Evolutionary conservation across 139 green algal genomes (phyloP), one percentile per base, ranked within the genome.

Genomic region (Spirogloea muscicola): DNA sequence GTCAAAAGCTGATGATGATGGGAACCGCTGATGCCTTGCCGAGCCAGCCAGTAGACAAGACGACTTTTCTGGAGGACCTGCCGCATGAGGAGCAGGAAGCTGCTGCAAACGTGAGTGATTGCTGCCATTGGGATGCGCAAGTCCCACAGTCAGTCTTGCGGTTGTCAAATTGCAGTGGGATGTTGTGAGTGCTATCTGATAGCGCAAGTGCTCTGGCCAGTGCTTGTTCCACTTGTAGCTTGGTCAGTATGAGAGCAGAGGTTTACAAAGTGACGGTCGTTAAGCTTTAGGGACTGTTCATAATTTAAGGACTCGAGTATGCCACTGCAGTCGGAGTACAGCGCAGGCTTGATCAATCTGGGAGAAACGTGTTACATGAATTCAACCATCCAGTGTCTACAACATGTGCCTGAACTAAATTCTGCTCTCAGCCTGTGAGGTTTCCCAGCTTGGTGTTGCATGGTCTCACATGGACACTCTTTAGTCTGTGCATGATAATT

Each of bases 301-400:
- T n/a, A n/a, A n/a, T n/a, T n/a, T n/a, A n/a, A n/a, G n/a, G n/a
- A n/a, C n/a, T n/a, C n/a, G n/a, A n/a, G n/a, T n/a, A n/a, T n/a
- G n/a, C n/a, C n/a, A n/a, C n/a, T n/a, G n/a, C 76, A 80, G 21
- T 90, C 90, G 67, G 74, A 83, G 34, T 96, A 93, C 64, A 86
- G 87, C 21, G 84, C 87, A 7, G 94, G 94, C 0, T 84, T 98
- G 55, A 49, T 91, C 59, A 98, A 98, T 84, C 85, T 97, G 37
- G 93, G 93, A 64, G 97, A 97, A 83, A 98, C 94, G 0, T 98
- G 94, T 88, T 98, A 98, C 86, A 97, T 97, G 94, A 97, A 97
- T 84, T 86, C 82, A 58, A 95, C 89, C 0, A 1, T 94, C 70
- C 94, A 98, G 85, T 97, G 91, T 76, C 84, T 98, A 49, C 91